Conservation (phyloP, 192 early-diverging fungal species). For the Coemansia sp. region DNA sequence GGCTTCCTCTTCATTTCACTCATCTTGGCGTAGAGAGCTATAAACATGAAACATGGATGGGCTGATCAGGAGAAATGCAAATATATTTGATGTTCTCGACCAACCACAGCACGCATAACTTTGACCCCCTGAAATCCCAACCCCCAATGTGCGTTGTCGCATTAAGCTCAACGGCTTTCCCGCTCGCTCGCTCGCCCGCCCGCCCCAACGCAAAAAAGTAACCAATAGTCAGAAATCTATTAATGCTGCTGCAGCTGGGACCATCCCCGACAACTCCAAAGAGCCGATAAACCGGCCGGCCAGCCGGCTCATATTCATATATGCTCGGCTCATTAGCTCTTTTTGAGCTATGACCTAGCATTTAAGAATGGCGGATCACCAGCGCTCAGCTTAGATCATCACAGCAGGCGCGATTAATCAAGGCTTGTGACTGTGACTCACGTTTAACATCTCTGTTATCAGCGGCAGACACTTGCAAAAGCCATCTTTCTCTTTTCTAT, state of each 20-base stretch:
- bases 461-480: background rate
- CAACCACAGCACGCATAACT: background rate
- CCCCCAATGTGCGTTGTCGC: background rate
- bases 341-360: background rate
- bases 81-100: background rate
- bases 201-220: background rate
- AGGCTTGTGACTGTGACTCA: constrained; percentile 3
- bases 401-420: background rate
- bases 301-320: background rate
- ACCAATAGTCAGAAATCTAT: background rate
- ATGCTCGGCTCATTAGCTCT: background rate
- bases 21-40: background rate
- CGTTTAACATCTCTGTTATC: background rate
- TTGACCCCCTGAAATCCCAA: constrained; percentile 10
- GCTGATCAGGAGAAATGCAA: background rate
- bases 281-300: background rate
- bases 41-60: constrained; percentile 2
- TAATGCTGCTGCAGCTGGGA: background rate
- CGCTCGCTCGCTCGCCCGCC: background rate
- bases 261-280: background rate
- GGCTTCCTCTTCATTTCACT: background rate
- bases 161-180: background rate
- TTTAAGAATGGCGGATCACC: background rate
- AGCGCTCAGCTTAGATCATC: background rate
- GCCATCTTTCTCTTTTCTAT: background rate